Evolutionary conservation across 768 basidiomycete genomes (phyloP).

Genomic region (Leucogyrophana mollusca): DNA sequence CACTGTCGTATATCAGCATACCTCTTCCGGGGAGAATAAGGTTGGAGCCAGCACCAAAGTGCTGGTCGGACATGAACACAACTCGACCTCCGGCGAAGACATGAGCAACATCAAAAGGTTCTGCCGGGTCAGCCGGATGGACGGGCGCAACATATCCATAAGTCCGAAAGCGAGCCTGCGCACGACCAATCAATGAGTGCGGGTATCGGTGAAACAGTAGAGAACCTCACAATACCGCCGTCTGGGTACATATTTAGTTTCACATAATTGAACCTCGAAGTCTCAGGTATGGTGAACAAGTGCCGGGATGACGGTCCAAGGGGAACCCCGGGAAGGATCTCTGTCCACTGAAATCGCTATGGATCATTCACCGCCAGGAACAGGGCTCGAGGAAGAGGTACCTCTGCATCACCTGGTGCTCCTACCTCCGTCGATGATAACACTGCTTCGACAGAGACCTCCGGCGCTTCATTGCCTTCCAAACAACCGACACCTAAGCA

Average conservation of each 20-base stretch:
- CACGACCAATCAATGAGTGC: conserved; percentile 6
- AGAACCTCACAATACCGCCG: conserved; percentile 77
- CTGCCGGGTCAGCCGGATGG: conserved; percentile 46
- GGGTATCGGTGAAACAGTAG: background rate
- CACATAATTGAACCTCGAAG: conserved; percentile 64
- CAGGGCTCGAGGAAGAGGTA: conserved; percentile 30
- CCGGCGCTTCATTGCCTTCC: conserved; percentile 85
- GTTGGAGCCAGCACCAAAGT: conserved; percentile 91
- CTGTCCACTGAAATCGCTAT: conserved; percentile 59
- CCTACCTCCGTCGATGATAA: conserved; percentile 40
- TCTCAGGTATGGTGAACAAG: conserved; percentile 71
- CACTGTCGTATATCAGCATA: conserved; percentile 11
- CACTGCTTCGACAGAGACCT: conserved; percentile 70
- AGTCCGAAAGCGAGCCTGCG: conserved; percentile 86
- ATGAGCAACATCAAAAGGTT: conserved; percentile 81
- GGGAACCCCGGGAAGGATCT: conserved; percentile 71
- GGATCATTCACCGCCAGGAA: conserved; percentile 1
- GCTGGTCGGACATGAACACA: conserved; percentile 86
- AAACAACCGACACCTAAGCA: background rate
- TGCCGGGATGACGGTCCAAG: conserved; percentile 88
- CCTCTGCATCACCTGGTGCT: conserved; percentile 46
- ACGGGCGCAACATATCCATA: conserved; percentile 79
- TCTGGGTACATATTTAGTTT: conserved; percentile 97
- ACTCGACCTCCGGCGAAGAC: conserved; percentile 88
- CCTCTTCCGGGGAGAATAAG: conserved; percentile 89